Base-by-base conservation (phyloP, 345 rosid species). In the Microthlaspi erraticum region DNA sequence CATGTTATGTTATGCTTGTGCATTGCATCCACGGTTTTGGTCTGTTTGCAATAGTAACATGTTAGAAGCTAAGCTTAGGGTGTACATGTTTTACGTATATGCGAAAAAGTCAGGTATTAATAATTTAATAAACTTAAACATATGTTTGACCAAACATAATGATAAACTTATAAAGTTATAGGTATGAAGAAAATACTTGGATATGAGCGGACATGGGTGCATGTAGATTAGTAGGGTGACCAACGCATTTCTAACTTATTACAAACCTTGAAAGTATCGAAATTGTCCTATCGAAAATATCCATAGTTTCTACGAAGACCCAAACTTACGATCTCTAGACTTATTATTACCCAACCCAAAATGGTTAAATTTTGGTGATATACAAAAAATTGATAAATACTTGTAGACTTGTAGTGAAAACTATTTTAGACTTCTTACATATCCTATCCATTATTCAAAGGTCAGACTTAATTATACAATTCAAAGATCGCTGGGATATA, bases 381-480 rank as follows among this genome's bases (percentile, higher is more conserved):
- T 7, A 12, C 19, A 13, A 11, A 32, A 64, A 49, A 46, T n/a
- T 32, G 17, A 31, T 37, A 37, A 37, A 37, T 37, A 10, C 12
- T 10, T 37, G 39, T 37, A 37, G 9, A 10, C 12, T 10, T 37
- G 39, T 37, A 37, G 9, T 10, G 3, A 9, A 10, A 10, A 38
- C 10, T 9, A 12, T 16, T 53, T 20, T 6, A 36, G 10, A 51
- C 7, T 11, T 46, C 17, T 32, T 34, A 64, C 33, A 48, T 26
- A 26, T 26, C 16, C 3, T 10, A 23, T 20, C 1, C 54, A 39
- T n/a, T 3, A 31, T 71, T 71, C 48, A 71, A 71, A n/a, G 46
- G 19, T 51, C 61, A 61, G 54, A 53, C 55, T 32, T 52, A 20
- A 39, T 61, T 32, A 42, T 71, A 51, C 53, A 51, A 59, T 51